Evolutionary conservation across 1,139 yeast genomes (phyloP).

Genomic region (Hyphopichia khmerensis): DNA sequence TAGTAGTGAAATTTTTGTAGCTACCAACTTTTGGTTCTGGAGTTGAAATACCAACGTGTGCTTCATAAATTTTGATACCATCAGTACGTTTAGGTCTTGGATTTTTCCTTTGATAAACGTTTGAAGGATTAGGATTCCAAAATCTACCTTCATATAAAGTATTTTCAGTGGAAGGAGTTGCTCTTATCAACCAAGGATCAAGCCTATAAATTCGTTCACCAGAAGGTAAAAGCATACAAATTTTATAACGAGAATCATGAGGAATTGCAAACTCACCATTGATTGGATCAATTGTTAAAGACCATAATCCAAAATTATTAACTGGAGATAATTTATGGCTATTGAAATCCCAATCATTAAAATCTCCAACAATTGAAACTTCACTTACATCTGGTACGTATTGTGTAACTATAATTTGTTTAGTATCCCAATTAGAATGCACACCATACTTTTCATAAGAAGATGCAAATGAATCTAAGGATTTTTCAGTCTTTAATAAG

Average conservation of each 20-base stretch:
- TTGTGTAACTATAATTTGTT: slow-evolving; percentile 64
- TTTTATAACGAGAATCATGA: slow-evolving; percentile 79
- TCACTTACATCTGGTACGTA: slow-evolving; percentile 85
- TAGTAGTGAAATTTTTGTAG: slow-evolving; percentile 78
- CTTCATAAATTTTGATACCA: slow-evolving; percentile 82
- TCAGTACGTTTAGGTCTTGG: slow-evolving; percentile 57
- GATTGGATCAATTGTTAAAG: slow-evolving; percentile 52
- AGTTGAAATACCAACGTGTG: slow-evolving; percentile 93
- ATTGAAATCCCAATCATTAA: slow-evolving; percentile 74
- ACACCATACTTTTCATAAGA: slow-evolving; percentile 76
- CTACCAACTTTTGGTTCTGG: slow-evolving; percentile 85
- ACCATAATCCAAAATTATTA: slow-evolving; percentile 69
- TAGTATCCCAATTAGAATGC: slow-evolving; percentile 54
- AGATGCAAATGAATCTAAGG: slow-evolving; percentile 50
- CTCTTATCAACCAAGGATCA: slow-evolving; percentile 88
- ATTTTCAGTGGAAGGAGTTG: slow-evolving; percentile 59
- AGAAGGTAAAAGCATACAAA: slow-evolving; percentile 60
- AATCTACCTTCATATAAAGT: slow-evolving; percentile 76
- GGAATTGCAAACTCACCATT: slow-evolving; percentile 65
- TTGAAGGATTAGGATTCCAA: slow-evolving; percentile 72
- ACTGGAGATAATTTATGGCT: slow-evolving; percentile 56
- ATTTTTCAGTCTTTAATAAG: slow-evolving; percentile 46
- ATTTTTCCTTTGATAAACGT: slow-evolving; percentile 60
- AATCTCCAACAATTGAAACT: slow-evolving; percentile 85
- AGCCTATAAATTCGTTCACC: slow-evolving; percentile 77